phyloP scores from a whole-genome alignment of 2,329 filamentous ascomycete genomes.

The Macrophomina pseudophaseolina region DNA sequence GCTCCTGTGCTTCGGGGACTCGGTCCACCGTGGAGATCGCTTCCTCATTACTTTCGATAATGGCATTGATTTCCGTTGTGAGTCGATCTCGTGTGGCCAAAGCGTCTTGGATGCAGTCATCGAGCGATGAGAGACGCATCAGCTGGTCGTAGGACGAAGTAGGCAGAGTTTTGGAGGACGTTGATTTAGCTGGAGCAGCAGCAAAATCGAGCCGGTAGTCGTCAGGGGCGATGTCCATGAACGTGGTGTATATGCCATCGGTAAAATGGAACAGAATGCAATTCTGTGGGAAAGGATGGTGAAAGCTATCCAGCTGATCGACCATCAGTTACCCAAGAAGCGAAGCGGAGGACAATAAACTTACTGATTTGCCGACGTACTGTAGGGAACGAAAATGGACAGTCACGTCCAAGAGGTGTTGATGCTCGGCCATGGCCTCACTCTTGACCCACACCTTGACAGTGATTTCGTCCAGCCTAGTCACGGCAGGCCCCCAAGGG shows the following conservation, averaged over 20 bases:
- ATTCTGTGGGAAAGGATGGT: conserved; percentile 78
- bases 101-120: conserved; percentile 90
- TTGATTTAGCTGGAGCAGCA: conserved; percentile 43
- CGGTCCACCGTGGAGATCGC: conserved; percentile 43
- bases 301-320: conserved; percentile 60
- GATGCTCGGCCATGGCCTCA: conserved; percentile 57
- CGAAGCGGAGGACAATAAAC: conserved; percentile 30
- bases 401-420: conserved; percentile 74
- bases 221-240: conserved; percentile 66
- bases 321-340: conserved; percentile 1
- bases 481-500: conserved; percentile 65
- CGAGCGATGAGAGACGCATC: conserved; percentile 85
- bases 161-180: conserved; percentile 57
- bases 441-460: conserved; percentile 76
- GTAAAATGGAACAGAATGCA: conserved; percentile 83
- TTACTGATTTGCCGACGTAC: conserved; percentile 71
- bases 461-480: conserved; percentile 67
- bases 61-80: conserved; percentile 74
- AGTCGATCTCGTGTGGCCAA: conserved; percentile 76
- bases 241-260: conserved; percentile 83
- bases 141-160: conserved; percentile 87
- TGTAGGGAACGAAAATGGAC: conserved; percentile 75
- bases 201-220: conserved; percentile 36
- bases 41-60: conserved; percentile 47
- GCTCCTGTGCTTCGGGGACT: conserved; percentile 50